Percentiles rank a stretch among this genome's conserved stretches.
Conservation (phyloP, 2,329 filamentous ascomycete genomes). For the Falciphora oryzae region DNA sequence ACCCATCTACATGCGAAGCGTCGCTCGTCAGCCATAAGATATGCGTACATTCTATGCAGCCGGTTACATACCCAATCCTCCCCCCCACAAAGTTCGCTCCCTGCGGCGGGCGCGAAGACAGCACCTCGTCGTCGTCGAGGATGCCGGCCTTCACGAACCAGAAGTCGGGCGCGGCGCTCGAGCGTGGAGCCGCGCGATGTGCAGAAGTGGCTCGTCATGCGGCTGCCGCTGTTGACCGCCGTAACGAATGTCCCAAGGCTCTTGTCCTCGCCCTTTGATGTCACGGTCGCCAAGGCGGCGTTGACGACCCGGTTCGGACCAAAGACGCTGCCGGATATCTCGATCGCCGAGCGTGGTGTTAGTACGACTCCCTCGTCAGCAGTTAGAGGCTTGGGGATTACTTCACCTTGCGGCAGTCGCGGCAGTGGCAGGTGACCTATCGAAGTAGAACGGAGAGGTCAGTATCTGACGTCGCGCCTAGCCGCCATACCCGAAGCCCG, state of each 20-base stretch:
- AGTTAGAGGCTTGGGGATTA: too few relatives aligned
- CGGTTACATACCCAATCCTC: too few relatives aligned
- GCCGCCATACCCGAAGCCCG: too few relatives aligned
- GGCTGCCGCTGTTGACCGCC: background rate
- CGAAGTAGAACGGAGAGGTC: background rate
- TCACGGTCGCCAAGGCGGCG: background rate
- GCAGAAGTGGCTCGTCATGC: conserved; percentile 3
- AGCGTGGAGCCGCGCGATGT: conserved; percentile 2
- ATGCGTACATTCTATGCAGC: too few relatives aligned
- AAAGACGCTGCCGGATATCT: background rate
- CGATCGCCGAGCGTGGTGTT: too few relatives aligned
- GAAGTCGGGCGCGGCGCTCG: background rate
- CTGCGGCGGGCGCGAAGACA: too few relatives aligned
- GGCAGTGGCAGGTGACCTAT: conserved; percentile 3
- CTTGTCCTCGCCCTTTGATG: background rate
- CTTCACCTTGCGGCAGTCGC: conserved; percentile 7
- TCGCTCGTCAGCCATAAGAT: too few relatives aligned
- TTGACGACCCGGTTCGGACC: conserved; percentile 3
- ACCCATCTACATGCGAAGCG: too few relatives aligned
- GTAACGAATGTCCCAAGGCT: background rate
- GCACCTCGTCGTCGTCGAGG: background rate
- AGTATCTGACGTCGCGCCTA: too few relatives aligned
- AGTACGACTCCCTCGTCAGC: too few relatives aligned
- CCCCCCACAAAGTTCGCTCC: too few relatives aligned
- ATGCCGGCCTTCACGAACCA: conserved; percentile 5